phyloP scores from a whole-genome alignment of 2,329 filamentous ascomycete genomes.

The Pseudocercospora pini-densiflorae region DNA sequence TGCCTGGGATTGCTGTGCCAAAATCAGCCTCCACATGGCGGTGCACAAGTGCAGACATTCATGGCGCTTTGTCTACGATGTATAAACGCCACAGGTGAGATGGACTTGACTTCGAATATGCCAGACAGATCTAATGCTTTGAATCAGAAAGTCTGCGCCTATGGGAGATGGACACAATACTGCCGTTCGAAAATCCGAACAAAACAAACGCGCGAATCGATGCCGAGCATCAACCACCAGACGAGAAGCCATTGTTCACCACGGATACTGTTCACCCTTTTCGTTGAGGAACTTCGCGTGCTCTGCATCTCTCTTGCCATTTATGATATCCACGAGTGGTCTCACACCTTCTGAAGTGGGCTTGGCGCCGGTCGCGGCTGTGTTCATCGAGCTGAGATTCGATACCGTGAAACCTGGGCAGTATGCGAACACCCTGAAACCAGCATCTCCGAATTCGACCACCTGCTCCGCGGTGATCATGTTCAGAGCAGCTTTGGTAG shows the following conservation, averaged over 20 bases:
- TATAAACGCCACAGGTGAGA: too few species aligned
- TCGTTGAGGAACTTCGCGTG: constrained; percentile 20
- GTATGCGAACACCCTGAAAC: constrained; percentile 46
- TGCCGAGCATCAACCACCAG: too few species aligned
- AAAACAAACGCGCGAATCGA: too few species aligned
- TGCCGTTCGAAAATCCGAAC: neutral
- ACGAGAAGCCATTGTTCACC: constrained; percentile 9
- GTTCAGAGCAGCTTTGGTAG: constrained; percentile 46
- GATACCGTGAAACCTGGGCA: constrained; percentile 46
- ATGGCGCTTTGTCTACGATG: too few species aligned
- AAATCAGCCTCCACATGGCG: too few species aligned
- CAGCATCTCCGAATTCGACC: constrained; percentile 32
- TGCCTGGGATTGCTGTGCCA: too few species aligned
- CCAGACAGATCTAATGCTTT: too few species aligned
- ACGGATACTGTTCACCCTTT: constrained; percentile 17
- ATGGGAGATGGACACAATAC: neutral
- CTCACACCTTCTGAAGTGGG: constrained; percentile 39
- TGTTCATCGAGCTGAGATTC: constrained; percentile 42
- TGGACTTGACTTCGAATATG: too few species aligned
- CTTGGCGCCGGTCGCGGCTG: constrained; percentile 42
- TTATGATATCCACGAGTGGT: constrained; percentile 44
- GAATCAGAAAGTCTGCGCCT: too few species aligned
- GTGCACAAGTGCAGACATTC: too few species aligned
- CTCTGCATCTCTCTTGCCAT: constrained; percentile 43
- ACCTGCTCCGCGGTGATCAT: constrained; percentile 41